Base-by-base conservation (phyloP, 2,329 filamentous ascomycete genomes). In the Sclerotiophoma versabilis region DNA sequence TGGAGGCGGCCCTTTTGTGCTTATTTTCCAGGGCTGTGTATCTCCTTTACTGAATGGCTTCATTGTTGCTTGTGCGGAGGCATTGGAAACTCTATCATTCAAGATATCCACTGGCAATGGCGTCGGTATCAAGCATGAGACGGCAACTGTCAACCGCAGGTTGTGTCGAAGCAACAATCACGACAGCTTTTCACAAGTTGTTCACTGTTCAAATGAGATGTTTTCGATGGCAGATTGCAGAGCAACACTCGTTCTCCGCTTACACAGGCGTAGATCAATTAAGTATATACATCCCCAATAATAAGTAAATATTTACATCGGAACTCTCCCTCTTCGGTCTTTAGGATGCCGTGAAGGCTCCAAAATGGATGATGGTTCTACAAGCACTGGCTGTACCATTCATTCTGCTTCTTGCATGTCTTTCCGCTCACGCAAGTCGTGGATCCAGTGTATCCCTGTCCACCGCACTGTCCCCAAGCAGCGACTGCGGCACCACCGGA, bases 351-450 rank as follows among this genome's bases (percentile, higher is more conserved):
- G n/a, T n/a, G n/a, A n/a, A n/a, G n/a, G 14, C 10, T 39, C 8
- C 14, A 5, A 5, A 14, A 27, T 5, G 10, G 3, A 17, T 12
- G 6, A 42, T 4, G 9, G 8, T 39, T 25, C 11, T 48, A 63
- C 7, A 56, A n/a, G 58, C 80, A 81, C 69, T 81, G 79, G 30
- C 64, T 75, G 68, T 81, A 81, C 64, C 75, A 81, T 1, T 72
- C 66, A 64, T 80, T 81, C 39, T 56, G 60, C 17, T 67, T 64
- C 36, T 68, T 68, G 67, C 79, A 81, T 2, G 65, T 62, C 37
- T 54, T 64, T 8, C 78, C 79, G 12, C 65, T 47, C 2, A 69
- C 68, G 46, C 79, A 81, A 9, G 64, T 56, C 0, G 70, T 76
- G 1, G 75, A 56, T 17, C 79, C 79, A 3, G 63, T 69, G 57